Percentiles rank a stretch among this genome's conserved stretches.
Evolutionary conservation across 306 rosid species (phyloP).

Genomic region (Acacia acuminata): DNA sequence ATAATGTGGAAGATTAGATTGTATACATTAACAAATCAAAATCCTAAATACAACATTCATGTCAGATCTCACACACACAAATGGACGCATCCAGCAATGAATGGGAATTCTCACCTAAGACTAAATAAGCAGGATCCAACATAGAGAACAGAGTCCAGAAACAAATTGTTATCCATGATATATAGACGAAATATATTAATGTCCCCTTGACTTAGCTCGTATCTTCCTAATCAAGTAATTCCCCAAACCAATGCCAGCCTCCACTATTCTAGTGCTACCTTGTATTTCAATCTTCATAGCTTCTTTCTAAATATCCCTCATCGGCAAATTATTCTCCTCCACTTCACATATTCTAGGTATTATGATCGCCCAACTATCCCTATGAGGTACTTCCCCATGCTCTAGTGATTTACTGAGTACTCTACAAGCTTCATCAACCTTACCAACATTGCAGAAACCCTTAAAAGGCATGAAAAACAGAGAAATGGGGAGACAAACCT

Average conservation of each 20-base stretch:
- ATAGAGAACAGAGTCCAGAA: not conserved
- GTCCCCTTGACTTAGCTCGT: constrained; percentile 37
- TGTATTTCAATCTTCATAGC: too few species aligned
- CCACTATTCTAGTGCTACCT: too few species aligned
- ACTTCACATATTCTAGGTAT: too few species aligned
- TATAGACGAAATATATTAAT: not conserved
- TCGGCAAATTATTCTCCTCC: too few species aligned
- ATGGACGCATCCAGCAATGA: not conserved
- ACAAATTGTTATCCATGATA: not conserved
- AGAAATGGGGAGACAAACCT: constrained; percentile 76
- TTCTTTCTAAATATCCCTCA: too few species aligned
- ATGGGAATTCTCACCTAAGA: not conserved
- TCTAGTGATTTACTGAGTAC: constrained; percentile 48
- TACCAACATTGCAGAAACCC: constrained; percentile 74
- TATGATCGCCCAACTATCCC: constrained; percentile 60
- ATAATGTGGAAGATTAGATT: not conserved
- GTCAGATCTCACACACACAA: not conserved
- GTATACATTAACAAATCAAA: not conserved
- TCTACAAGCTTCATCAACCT: constrained; percentile 70
- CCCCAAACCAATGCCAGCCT: constrained; percentile 67
- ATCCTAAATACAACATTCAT: not conserved
- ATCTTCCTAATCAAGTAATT: constrained; percentile 62
- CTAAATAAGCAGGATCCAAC: constrained; percentile 19
- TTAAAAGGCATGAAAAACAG: constrained; percentile 61
- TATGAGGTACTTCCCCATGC: constrained; percentile 73